Evolutionary conservation across 106 monocot species (phyloP).

Genomic region (Posidonia australis): DNA sequence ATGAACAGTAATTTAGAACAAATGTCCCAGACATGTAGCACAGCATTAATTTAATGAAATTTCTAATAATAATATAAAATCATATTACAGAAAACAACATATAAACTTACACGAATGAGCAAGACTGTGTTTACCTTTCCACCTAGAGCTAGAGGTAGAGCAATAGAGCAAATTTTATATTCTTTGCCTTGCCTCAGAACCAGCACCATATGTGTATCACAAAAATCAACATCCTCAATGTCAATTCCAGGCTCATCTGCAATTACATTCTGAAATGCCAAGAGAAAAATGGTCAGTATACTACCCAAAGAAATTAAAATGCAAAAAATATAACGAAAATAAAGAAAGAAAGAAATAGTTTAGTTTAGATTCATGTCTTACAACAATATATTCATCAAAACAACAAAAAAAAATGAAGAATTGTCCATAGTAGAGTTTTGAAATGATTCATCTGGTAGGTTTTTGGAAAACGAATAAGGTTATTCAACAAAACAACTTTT

Average conservation of each 20-base stretch:
- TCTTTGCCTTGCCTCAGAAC: constrained; percentile 51
- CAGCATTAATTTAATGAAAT: no score
- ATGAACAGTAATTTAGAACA: no score
- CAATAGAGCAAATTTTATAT: constrained; percentile 61
- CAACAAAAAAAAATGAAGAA: no score
- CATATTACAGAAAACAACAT: neutral
- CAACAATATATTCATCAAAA: no score
- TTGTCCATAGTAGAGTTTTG: no score
- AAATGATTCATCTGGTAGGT: no score
- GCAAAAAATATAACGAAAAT: neutral
- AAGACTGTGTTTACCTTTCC: constrained; percentile 27
- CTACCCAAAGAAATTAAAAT: neutral
- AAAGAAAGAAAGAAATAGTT: neutral
- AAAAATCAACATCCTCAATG: constrained; percentile 85
- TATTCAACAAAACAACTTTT: no score
- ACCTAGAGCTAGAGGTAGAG: constrained; percentile 35
- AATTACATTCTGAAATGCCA: constrained; percentile 40
- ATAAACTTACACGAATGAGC: neutral
- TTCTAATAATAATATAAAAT: no score
- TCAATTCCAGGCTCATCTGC: constrained; percentile 47
- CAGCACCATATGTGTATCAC: constrained; percentile 85
- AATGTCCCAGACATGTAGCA: no score
- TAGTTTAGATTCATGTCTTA: no score
- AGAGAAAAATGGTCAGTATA: constrained; percentile 1
- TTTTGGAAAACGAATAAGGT: no score